These are phyloP conservation scores for Paramecium tetraurelia DNA, from an alignment of 73 alveolate genomes.

Conservation along the genomic window DNA sequence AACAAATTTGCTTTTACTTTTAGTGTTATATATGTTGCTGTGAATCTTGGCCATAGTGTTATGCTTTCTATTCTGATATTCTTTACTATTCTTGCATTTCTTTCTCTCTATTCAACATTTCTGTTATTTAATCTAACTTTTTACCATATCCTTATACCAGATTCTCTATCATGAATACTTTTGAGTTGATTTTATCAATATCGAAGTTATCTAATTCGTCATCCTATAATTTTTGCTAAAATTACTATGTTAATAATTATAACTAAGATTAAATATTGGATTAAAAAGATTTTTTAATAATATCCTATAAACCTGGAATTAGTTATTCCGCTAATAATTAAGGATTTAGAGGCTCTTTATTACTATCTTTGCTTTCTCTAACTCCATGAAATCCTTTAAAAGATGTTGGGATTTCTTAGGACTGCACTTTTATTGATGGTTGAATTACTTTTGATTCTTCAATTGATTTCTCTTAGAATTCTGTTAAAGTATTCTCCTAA, in stretches of 20 bases:
- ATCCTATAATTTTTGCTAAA: neutral
- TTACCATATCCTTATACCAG: neutral
- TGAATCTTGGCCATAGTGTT: neutral
- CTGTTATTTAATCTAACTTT: neutral
- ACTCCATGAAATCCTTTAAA: neutral
- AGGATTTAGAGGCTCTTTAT: neutral
- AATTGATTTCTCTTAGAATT: neutral
- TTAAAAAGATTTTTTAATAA: neutral
- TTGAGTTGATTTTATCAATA: neutral
- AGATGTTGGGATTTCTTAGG: neutral
- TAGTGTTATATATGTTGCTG: neutral
- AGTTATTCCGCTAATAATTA: neutral
- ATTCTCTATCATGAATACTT: neutral
- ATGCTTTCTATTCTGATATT: neutral
- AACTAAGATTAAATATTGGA: neutral
- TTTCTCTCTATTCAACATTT: neutral
- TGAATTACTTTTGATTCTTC: neutral
- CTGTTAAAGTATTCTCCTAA: neutral
- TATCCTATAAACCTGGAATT: neutral
- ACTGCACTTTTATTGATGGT: neutral
- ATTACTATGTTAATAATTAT: neutral
- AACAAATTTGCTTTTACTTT: neutral
- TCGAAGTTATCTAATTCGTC: neutral
- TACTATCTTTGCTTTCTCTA: slow-evolving; percentile 10
- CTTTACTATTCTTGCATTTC: neutral